Evolutionary conservation across 371 early-diverging fungal genomes (phyloP).

Genomic region (Basidiobolus heterosporus): DNA sequence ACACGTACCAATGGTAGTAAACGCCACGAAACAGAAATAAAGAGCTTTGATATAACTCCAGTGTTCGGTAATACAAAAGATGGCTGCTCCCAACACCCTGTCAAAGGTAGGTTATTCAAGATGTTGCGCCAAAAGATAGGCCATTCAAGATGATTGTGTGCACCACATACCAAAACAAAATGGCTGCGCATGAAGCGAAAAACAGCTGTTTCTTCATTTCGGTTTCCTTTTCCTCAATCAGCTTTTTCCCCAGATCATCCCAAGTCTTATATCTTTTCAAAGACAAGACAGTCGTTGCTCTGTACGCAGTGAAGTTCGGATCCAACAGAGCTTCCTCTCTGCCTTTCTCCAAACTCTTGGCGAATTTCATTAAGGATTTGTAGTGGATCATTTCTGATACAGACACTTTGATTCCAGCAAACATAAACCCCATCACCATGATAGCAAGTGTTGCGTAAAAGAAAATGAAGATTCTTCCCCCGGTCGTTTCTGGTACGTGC

Average conservation of each 20-base stretch:
- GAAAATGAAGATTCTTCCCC: neutral
- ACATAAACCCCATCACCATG: conserved; percentile 1
- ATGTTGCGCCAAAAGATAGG: too few species aligned
- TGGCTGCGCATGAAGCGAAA: neutral
- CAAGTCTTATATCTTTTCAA: neutral
- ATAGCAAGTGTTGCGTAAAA: conserved; percentile 4
- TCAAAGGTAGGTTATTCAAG: too few species aligned
- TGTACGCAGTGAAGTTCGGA: neutral
- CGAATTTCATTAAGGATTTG: neutral
- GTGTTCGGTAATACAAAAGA: conserved; percentile 1
- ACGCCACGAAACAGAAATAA: conserved; percentile 5
- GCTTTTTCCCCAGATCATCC: neutral
- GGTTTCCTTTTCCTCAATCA: neutral
- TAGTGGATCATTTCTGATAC: neutral
- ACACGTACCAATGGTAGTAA: conserved; percentile 2
- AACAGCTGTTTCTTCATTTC: neutral
- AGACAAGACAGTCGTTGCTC: neutral
- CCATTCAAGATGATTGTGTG: neutral
- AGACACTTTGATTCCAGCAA: neutral
- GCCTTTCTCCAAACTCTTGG: neutral
- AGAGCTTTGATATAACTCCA: conserved; percentile 5
- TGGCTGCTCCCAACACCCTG: conserved; percentile 5
- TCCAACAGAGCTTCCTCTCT: neutral
- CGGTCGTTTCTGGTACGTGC: neutral
- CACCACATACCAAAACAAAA: conserved; percentile 3